Conservation (phyloP, 2,329 filamentous ascomycete species). For the Fonsecaea nubica region DNA sequence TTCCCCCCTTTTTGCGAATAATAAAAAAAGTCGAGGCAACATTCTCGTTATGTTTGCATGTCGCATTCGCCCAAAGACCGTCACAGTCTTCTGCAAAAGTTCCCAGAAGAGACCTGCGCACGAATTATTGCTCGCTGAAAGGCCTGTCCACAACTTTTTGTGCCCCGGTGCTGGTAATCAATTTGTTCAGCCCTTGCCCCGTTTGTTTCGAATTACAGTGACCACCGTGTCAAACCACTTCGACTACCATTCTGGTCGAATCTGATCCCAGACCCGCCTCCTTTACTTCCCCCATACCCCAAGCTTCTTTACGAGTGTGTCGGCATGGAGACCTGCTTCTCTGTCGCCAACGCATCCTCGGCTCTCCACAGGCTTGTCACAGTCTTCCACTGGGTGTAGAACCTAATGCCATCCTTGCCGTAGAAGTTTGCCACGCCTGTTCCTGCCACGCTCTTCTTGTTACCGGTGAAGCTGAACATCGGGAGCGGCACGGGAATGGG, state of each 20-base stretch:
- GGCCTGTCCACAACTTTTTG: background rate
- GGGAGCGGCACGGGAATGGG: conserved; percentile 68
- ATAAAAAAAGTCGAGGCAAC: background rate
- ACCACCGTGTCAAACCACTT: background rate
- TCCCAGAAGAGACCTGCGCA: background rate
- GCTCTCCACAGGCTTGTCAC: conserved; percentile 90
- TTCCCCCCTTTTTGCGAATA: too few relatives aligned
- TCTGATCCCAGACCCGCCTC: background rate
- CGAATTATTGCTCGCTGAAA: background rate
- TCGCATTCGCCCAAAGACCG: background rate
- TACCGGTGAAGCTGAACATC: conserved; percentile 70
- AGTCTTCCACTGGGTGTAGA: conserved; percentile 98
- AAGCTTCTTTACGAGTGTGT: conserved; percentile 55
- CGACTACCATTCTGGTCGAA: background rate
- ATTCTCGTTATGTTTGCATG: background rate
- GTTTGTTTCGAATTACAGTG: background rate
- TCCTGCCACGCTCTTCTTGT: conserved; percentile 90
- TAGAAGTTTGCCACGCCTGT: conserved; percentile 95
- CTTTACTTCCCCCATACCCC: background rate
- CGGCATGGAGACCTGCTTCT: conserved; percentile 90
- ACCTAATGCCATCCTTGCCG: conserved; percentile 87
- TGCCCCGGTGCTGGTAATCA: background rate
- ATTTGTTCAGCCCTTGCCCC: background rate
- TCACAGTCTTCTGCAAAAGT: background rate
- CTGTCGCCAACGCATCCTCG: conserved; percentile 82